Evolutionary conservation across 202 grass and related monocot genomes (phyloP), one percentile per base, ranked within the genome.

Genomic region (Cymbopogon flexuosus): DNA sequence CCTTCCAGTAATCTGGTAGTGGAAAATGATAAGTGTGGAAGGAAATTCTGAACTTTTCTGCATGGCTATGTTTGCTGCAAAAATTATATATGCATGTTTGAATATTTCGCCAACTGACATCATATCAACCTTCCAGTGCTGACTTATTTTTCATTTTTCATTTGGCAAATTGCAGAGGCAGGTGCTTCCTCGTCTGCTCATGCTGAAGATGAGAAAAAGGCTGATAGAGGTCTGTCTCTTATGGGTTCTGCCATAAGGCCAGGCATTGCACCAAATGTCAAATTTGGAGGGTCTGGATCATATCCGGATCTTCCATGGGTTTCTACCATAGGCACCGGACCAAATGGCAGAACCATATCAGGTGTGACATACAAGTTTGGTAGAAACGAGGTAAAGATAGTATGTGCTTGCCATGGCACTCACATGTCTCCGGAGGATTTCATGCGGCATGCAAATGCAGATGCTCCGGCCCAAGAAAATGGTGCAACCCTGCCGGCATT

Each of bases 261-360:
- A 19, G 96, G 92, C 68, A 78, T 95, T 1, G 84, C 86, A 30
- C 81, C 96, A 49, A 87, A 99, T 56, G 76, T 99, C 29, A 93
- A 91, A 79, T 90, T 99, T 82, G 96, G 90, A 73, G 96, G 96
- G 22, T 99, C 84, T 13, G 92, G 96, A 62, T 93, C 92, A 1
- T 88, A 79, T 70, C 92, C 96, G 1, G 88, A 93, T 82, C 96
- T 99, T 78, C 96, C 96, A 52, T 99, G 96, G 96, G 96, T 99
- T 84, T 94, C 90, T 58, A 87, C 96, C 24, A 87, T 83, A 2
- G 92, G 88, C 9, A 9, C 81, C 8, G 94, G 92, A 51, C 84
- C 90, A 68, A 91, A 86, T 59, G 90, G 84, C 16, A 95, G 84
- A 73, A 95, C 90, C 33, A 93, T 99, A 95, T 99, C 96, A 0